Conservation (phyloP, 2,329 filamentous ascomycete species). For the Sporothrix dimorphospora region DNA sequence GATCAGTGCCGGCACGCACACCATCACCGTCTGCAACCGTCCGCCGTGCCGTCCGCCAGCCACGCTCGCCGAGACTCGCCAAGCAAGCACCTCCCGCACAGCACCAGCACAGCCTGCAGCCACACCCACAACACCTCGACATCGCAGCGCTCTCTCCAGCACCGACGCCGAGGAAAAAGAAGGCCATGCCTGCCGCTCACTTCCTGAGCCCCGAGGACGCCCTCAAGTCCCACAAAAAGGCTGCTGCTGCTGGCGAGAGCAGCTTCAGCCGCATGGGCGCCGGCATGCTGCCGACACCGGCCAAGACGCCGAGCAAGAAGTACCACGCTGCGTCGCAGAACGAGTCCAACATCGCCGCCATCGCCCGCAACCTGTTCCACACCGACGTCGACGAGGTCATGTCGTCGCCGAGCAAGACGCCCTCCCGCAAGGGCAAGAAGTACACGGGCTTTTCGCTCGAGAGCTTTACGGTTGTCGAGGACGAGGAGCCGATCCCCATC, state of each 20-base stretch:
- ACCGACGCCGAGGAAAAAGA: constrained; percentile 56
- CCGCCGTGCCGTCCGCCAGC: constrained; percentile 35
- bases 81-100: constrained; percentile 29
- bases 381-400: constrained; percentile 60
- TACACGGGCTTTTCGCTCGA: constrained; percentile 58
- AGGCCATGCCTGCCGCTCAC: constrained; percentile 51
- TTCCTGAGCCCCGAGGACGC: constrained; percentile 50
- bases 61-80: constrained; percentile 39
- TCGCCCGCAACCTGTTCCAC: constrained; percentile 65
- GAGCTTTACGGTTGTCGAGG: constrained; percentile 62
- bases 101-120: constrained; percentile 32
- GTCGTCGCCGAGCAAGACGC: constrained; percentile 61
- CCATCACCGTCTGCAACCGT: constrained; percentile 52
- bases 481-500: constrained; percentile 66
- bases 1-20: constrained; percentile 49
- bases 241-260: constrained; percentile 44
- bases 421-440: constrained; percentile 53
- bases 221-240: constrained; percentile 42
- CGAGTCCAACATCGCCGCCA: constrained; percentile 54
- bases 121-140: neutral
- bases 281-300: constrained; percentile 74
- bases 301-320: constrained; percentile 73
- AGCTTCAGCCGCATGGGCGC: constrained; percentile 38
- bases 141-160: constrained; percentile 44
- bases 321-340: constrained; percentile 53